phyloP scores from a whole-genome alignment of 331 rosid genomes.

The Cydonia oblonga region DNA sequence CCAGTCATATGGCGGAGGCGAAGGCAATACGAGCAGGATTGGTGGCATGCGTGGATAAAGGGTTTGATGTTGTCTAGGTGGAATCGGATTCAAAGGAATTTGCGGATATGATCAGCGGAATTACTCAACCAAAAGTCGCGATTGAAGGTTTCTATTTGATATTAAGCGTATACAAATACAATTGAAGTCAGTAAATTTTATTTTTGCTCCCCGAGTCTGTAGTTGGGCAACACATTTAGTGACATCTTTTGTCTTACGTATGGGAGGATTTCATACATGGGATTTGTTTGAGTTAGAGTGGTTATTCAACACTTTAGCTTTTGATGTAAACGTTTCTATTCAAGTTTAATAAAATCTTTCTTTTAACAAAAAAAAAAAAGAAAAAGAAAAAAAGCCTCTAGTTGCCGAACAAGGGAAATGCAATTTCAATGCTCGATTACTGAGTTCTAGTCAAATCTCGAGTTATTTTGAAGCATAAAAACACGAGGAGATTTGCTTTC shows the following conservation, averaged over 20 bases:
- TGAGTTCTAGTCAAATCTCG: too few relatives aligned
- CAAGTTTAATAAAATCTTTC: neutral
- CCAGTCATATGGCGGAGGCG: neutral
- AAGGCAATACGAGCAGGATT: neutral
- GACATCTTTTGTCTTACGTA: neutral
- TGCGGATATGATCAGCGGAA: neutral
- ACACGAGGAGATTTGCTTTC: too few relatives aligned
- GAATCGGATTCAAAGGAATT: neutral
- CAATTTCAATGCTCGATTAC: too few relatives aligned
- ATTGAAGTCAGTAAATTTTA: neutral
- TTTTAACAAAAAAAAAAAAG: neutral
- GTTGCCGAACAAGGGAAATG: too few relatives aligned
- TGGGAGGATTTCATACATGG: neutral
- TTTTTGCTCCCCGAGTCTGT: neutral
- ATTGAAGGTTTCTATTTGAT: neutral
- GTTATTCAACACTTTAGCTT: neutral
- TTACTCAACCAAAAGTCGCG: neutral
- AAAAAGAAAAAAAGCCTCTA: too few relatives aligned
- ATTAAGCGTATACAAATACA: neutral
- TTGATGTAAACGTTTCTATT: neutral
- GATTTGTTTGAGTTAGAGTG: neutral
- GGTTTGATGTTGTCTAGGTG: neutral
- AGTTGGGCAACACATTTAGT: neutral
- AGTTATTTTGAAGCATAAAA: too few relatives aligned
- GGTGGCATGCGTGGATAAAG: neutral